Evolutionary conservation across 23 red algal genomes (phyloP).

Genomic region (Chondrus crispus): DNA sequence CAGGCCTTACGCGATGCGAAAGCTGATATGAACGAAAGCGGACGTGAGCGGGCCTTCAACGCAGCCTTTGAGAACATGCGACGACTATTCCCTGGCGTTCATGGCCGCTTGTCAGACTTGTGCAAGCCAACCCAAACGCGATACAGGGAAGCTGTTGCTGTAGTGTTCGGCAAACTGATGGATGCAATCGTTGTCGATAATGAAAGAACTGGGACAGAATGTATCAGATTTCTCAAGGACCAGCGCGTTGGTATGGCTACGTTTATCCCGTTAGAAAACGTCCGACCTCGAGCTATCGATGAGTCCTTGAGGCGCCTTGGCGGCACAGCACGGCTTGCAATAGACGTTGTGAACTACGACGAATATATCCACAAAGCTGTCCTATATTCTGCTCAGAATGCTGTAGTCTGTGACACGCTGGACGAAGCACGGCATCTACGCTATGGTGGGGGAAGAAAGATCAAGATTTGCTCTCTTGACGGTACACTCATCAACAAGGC

Average conservation of each 20-base stretch:
- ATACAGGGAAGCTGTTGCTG: constrained; percentile 86
- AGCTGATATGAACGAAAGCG: constrained; percentile 63
- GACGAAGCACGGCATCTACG: constrained; percentile 86
- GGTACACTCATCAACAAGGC: constrained; percentile 88
- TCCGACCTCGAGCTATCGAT: constrained; percentile 78
- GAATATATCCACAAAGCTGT: constrained; percentile 71
- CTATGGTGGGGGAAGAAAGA: constrained; percentile 54
- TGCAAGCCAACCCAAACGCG: constrained; percentile 80
- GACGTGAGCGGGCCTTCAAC: constrained; percentile 50
- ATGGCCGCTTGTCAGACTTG: constrained; percentile 82
- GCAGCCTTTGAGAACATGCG: constrained; percentile 78
- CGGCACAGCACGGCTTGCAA: constrained; percentile 72
- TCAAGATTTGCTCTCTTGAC: constrained; percentile 87
- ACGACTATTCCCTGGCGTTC: constrained; percentile 87
- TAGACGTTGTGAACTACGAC: constrained; percentile 86
- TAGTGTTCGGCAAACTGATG: constrained; percentile 83
- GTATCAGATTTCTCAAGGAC: constrained; percentile 94
- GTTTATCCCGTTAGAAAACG: constrained; percentile 83
- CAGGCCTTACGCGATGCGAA: constrained; percentile 66
- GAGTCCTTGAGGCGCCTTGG: constrained; percentile 84
- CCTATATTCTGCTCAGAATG: constrained; percentile 82
- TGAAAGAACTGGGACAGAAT: constrained; percentile 77
- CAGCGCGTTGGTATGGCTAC: constrained; percentile 84
- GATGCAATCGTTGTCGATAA: constrained; percentile 95
- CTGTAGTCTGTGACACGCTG: constrained; percentile 86